Percentiles rank a stretch among this genome's conserved stretches.
These are phyloP conservation scores for Phytophthora cryptogea DNA, from an alignment of 352 stramenopile genomes.

Conservation along the genomic window DNA sequence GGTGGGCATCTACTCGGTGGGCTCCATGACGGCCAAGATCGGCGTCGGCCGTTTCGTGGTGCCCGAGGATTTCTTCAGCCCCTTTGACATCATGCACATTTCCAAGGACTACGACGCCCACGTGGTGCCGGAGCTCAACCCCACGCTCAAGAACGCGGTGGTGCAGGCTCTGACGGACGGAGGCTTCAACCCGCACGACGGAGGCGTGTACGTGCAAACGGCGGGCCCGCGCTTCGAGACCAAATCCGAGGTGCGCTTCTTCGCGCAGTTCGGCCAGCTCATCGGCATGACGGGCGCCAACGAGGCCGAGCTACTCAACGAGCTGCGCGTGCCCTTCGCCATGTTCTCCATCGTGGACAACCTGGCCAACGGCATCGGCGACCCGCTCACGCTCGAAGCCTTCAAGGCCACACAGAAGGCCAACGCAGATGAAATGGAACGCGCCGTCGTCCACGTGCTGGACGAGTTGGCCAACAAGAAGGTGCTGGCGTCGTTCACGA, in stretches of 20 bases:
- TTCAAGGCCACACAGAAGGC: constrained; percentile 83
- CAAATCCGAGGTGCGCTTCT: constrained; percentile 90
- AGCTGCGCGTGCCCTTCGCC: constrained; percentile 79
- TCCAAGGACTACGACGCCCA: constrained; percentile 84
- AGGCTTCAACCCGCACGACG: constrained; percentile 62
- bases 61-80: constrained; percentile 90
- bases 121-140: constrained; percentile 71
- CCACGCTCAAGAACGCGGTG: constrained; percentile 51
- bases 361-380: constrained; percentile 83
- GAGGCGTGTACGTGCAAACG: constrained; percentile 88
- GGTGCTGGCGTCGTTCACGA: constrained; percentile 34
- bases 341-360: constrained; percentile 92
- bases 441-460: constrained; percentile 62
- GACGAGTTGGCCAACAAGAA: constrained; percentile 46
- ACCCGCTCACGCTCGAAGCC: constrained; percentile 75
- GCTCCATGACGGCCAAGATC: constrained; percentile 68
- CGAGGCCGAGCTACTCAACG: constrained; percentile 86
- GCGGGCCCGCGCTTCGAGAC: constrained; percentile 89
- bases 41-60: constrained; percentile 56
- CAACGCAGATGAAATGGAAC: constrained; percentile 74
- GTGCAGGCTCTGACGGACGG: constrained; percentile 49
- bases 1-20: constrained; percentile 88
- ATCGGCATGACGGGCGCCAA: constrained; percentile 91
- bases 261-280: constrained; percentile 84
- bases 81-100: constrained; percentile 86